A percentile compares a stretch with the other conserved stretches of the same genome.
These are phyloP conservation scores for Phyllosticta capitalensis DNA, from an alignment of 2,329 filamentous ascomycete genomes.

Conservation along the genomic window DNA sequence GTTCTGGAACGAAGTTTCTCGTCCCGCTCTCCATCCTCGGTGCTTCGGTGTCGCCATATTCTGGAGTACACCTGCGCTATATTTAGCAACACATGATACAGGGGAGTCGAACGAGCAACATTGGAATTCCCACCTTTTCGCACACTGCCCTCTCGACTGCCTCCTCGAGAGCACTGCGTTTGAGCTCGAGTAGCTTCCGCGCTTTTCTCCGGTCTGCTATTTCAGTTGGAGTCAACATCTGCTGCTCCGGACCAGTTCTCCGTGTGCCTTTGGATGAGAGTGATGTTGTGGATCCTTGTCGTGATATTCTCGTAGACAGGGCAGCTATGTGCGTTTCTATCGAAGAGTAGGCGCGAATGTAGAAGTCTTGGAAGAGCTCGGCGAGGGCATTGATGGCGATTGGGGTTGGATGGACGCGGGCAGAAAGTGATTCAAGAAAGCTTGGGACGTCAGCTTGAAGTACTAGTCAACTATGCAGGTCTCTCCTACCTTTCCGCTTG, in stretches of 20 bases:
- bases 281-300: slow-evolving; percentile 52
- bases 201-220: slow-evolving; percentile 70
- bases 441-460: slow-evolving; percentile 35
- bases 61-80: slow-evolving; percentile 51
- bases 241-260: slow-evolving; percentile 47
- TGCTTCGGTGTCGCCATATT: slow-evolving; percentile 84
- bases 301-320: slow-evolving; percentile 63
- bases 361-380: slow-evolving; percentile 91
- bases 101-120: slow-evolving; percentile 12
- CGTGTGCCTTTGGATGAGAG: slow-evolving; percentile 32
- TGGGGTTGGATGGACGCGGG: slow-evolving; percentile 76
- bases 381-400: slow-evolving; percentile 75
- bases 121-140: slow-evolving; percentile 46
- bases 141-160: slow-evolving; percentile 80
- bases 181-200: slow-evolving; percentile 67
- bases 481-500: slow-evolving; percentile 66
- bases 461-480: not conserved
- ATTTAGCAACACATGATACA: slow-evolving; percentile 22
- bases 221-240: slow-evolving; percentile 86
- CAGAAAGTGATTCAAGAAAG: slow-evolving; percentile 82
- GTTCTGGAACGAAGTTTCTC: slow-evolving; percentile 92
- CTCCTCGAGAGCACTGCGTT: slow-evolving; percentile 71
- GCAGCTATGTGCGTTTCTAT: slow-evolving; percentile 81
- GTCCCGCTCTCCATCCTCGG: slow-evolving; percentile 88
- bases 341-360: slow-evolving; percentile 66